These are phyloP conservation scores for Mangifera indica DNA, from an alignment of 345 rosid genomes.

Conservation along the genomic window DNA sequence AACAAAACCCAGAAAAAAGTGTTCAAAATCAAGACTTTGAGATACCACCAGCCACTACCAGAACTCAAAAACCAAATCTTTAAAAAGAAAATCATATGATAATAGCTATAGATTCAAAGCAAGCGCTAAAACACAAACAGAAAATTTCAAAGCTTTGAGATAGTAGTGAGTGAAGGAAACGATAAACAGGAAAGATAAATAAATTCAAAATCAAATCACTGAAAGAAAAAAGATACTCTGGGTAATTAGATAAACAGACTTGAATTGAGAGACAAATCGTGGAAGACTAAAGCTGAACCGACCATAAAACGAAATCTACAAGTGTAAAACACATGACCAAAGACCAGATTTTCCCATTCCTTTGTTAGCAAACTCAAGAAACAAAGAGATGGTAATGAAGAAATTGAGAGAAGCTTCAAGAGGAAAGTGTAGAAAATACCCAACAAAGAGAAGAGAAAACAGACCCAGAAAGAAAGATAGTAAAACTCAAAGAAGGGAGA, in stretches of 20 bases:
- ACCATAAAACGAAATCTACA: slow-evolving; percentile 8
- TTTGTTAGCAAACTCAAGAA: background rate
- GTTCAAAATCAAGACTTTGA: slow-evolving; percentile 17
- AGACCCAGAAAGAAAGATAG: background rate
- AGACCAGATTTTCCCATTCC: slow-evolving; percentile 8
- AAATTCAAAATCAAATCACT: background rate
- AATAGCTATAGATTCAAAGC: slow-evolving; percentile 15
- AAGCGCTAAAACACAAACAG: background rate
- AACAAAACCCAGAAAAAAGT: slow-evolving; percentile 23
- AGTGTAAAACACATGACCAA: background rate
- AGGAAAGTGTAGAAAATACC: background rate
- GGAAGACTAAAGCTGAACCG: slow-evolving; percentile 12
- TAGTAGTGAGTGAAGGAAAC: background rate
- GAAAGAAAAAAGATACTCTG: background rate
- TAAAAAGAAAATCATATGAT: slow-evolving; percentile 21
- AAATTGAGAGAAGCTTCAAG: background rate
- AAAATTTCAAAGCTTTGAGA: background rate
- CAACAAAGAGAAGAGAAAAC: background rate
- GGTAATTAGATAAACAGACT: background rate
- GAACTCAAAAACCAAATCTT: slow-evolving; percentile 21
- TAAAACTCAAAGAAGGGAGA: background rate
- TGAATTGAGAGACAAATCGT: background rate
- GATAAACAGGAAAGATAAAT: background rate
- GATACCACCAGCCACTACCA: slow-evolving; percentile 5
- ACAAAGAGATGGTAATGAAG: background rate